A percentile compares a stretch with the other conserved stretches of the same genome.
Conservation (phyloP, 345 rosid species). For the Alliaria petiolata region DNA sequence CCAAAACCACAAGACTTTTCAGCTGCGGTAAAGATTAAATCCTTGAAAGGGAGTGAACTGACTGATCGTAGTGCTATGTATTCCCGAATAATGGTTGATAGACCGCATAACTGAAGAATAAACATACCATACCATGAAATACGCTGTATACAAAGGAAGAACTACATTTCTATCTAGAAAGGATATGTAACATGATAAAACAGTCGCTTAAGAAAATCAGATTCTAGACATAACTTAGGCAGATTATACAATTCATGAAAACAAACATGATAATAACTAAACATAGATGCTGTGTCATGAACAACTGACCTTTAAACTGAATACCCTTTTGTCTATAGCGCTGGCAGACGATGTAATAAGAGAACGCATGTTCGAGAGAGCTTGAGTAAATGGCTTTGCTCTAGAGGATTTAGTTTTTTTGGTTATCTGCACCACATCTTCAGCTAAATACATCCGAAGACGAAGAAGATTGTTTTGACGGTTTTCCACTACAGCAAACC, state of each 20-base stretch:
- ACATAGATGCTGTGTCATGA: neutral
- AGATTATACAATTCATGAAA: neutral
- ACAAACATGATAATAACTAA: neutral
- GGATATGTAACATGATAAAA: neutral
- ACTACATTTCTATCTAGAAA: neutral
- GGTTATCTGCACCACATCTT: constrained; percentile 52
- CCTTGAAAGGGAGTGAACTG: constrained; percentile 85
- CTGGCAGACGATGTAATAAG: constrained; percentile 53
- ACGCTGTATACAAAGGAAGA: neutral
- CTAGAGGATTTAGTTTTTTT: constrained; percentile 33
- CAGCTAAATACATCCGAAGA: constrained; percentile 82
- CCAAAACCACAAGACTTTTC: constrained; percentile 47
- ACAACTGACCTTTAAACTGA: constrained; percentile 64
- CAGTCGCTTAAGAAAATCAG: neutral
- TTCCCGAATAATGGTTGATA: constrained; percentile 91
- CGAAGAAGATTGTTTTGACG: constrained; percentile 52
- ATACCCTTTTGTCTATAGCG: constrained; percentile 48
- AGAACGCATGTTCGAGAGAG: constrained; percentile 56
- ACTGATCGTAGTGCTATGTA: constrained; percentile 74
- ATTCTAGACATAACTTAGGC: too few relatives aligned
- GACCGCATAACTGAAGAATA: constrained; percentile 71
- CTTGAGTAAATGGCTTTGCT: constrained; percentile 38
- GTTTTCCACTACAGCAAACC: constrained; percentile 90
- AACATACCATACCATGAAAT: constrained; percentile 10
- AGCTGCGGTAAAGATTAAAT: constrained; percentile 63